Evolutionary conservation across 495 filamentous ascomycete species (phyloP), one percentile per base, ranked within the genome.

Genomic region (Penicillium antarcticum): DNA sequence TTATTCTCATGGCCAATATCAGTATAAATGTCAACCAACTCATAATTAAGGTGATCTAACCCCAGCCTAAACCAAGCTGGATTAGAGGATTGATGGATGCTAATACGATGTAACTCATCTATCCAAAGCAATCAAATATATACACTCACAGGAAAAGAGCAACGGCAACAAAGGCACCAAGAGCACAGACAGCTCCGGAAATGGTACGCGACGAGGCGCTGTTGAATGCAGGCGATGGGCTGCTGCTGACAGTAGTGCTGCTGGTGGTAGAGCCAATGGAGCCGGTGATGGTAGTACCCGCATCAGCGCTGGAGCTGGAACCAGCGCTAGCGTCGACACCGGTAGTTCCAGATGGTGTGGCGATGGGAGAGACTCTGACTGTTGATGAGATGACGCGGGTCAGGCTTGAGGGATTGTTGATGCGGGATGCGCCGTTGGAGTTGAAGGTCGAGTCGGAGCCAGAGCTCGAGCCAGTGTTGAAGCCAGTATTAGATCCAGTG

Each of bases 111-210:
- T 8, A 8, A 9, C 26, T 10, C 8, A 29, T 7, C 8, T 29
- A 14, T 23, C 14, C 13, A 7, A 16, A 10, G 40, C 23, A 12
- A 3, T 32, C 29, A 16, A n/a, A 5, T 1, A 1, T 2, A 46
- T 46, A 5, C 11, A 42, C 12, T 49, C 5, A 49, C 42, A 42
- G 38, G 19, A 42, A 49, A 21, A 49, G 36, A 5, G 38, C 47
- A 8, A 49, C 1, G 23, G 37, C 31, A 11, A 18, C 19, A 9
- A 42, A 23, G 16, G 17, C 47, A 14, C 47, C 47, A 14, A 49
- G 24, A 0, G 31, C 37, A 31, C 37, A 34, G 18, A 42, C 18
- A 23, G 12, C 29, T 2, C 47, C 19, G 24, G 47, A 49, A 12
- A 18, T 29, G 16, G 37, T 32, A 5, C 32, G 39, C 10, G 38